A percentile compares a stretch with the other conserved stretches of the same genome.
Conservation (phyloP, 129 eudicot species). For the Logfia minima region DNA sequence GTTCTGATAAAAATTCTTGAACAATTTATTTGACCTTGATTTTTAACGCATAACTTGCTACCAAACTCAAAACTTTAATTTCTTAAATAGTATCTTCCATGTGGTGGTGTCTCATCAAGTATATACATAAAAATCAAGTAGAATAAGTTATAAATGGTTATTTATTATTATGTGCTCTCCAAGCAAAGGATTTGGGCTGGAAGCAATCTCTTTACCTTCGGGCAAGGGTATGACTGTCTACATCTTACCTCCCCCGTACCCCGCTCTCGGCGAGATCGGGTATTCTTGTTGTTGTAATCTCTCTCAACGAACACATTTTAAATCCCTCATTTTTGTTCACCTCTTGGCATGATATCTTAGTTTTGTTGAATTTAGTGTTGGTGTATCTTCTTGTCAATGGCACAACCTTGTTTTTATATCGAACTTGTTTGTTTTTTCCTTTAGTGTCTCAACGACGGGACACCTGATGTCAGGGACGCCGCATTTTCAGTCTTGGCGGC, state of each 20-base stretch:
- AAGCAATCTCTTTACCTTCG: too few relatives aligned
- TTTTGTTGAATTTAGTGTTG: background rate
- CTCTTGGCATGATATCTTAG: background rate
- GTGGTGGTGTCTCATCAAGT: background rate
- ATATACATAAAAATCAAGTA: background rate
- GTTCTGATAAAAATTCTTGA: conserved; percentile 1
- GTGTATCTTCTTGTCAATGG: background rate
- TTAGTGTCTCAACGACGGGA: conserved; percentile 95
- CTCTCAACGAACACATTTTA: background rate
- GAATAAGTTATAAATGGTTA: background rate
- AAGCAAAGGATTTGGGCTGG: background rate
- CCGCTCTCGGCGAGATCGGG: too few relatives aligned
- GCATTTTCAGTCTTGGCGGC: conserved; percentile 97
- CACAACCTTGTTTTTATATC: background rate
- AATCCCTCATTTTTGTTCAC: background rate
- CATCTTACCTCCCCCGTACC: too few relatives aligned
- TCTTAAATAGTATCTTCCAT: background rate
- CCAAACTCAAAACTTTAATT: background rate
- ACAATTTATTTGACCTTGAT: background rate
- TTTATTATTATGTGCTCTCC: too few relatives aligned
- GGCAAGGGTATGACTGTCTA: too few relatives aligned
- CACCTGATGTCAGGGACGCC: conserved; percentile 99
- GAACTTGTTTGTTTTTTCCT: conserved; percentile 18
- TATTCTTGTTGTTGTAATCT: too few relatives aligned
- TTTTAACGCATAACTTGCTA: background rate